Conservation (phyloP, 768 basidiomycete species). For the Boletus sp. region DNA sequence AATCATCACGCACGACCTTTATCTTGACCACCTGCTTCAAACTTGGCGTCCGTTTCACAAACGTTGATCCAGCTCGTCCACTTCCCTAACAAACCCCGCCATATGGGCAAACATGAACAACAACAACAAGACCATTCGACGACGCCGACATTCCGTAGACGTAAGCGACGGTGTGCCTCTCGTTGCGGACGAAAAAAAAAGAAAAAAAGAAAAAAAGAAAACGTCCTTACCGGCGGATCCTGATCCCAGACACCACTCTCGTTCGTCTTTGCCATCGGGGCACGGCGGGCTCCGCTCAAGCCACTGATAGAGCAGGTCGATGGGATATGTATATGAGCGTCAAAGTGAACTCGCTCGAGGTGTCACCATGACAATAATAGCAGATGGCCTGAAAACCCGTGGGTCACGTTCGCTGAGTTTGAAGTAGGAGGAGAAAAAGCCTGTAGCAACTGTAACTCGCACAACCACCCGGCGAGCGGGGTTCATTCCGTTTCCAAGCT, state of each 20-base stretch:
- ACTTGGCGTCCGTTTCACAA: background rate
- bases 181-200: background rate
- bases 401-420: constrained; percentile 21
- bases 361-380: too few relatives aligned
- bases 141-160: background rate
- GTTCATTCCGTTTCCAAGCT: background rate
- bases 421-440: constrained; percentile 1
- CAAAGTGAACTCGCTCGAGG: background rate
- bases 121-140: background rate
- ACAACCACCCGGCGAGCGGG: background rate
- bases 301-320: constrained; percentile 1
- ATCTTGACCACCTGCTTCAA: background rate
- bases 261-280: constrained; percentile 12
- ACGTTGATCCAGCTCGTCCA: background rate
- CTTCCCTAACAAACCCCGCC: constrained; percentile 2
- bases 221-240: constrained; percentile 12
- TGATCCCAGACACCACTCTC: constrained; percentile 19
- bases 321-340: background rate
- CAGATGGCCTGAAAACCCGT: too few relatives aligned
- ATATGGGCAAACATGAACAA: background rate
- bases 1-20: constrained; percentile 44
- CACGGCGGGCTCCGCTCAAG: background rate
- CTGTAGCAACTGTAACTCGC: background rate
- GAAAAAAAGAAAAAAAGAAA: background rate
- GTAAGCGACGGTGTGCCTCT: constrained; percentile 13